Percentiles rank a stretch among this genome's conserved stretches.
phyloP scores from a whole-genome alignment of 2,329 filamentous ascomycete genomes.

The Colletotrichum godetiae region DNA sequence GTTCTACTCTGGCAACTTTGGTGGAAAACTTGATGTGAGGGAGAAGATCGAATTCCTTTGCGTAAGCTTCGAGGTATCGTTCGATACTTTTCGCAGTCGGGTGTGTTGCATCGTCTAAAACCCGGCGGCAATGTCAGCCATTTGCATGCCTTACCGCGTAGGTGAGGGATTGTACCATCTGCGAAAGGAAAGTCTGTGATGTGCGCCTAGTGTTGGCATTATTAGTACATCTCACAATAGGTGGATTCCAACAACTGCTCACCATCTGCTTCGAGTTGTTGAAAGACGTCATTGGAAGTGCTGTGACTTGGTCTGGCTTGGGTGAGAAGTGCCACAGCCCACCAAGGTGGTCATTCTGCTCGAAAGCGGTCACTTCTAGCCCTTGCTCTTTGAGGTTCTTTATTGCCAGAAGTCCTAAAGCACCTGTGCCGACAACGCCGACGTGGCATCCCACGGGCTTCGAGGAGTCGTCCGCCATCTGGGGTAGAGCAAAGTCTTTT shows the following conservation, averaged over 20 bases:
- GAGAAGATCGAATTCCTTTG: conserved; percentile 50
- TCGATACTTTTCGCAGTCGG: conserved; percentile 42
- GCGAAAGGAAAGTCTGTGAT: conserved; percentile 34
- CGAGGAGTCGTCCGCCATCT: background rate
- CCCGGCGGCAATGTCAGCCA: background rate
- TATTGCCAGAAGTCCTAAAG: conserved; percentile 32
- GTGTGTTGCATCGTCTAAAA: conserved; percentile 41
- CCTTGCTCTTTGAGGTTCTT: conserved; percentile 36
- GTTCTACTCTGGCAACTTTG: conserved; percentile 12
- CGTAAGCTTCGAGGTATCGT: conserved; percentile 53
- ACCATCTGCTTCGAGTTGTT: conserved; percentile 34
- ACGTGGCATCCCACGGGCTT: conserved; percentile 37
- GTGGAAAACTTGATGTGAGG: conserved; percentile 41
- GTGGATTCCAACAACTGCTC: background rate
- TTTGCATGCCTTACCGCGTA: background rate
- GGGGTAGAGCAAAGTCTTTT: too few relatives aligned
- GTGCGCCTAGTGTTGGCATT: background rate
- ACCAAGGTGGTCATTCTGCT: conserved; percentile 29
- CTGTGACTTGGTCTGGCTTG: conserved; percentile 16
- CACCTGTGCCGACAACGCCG: conserved; percentile 40
- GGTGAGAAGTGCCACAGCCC: conserved; percentile 31
- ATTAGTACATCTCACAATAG: background rate
- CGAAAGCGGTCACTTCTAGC: conserved; percentile 31
- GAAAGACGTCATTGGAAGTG: conserved; percentile 25
- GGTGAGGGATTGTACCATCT: background rate